Conservation (phyloP, 805 yeast genomes). For the Wickerhamiella sergipiensis region DNA sequence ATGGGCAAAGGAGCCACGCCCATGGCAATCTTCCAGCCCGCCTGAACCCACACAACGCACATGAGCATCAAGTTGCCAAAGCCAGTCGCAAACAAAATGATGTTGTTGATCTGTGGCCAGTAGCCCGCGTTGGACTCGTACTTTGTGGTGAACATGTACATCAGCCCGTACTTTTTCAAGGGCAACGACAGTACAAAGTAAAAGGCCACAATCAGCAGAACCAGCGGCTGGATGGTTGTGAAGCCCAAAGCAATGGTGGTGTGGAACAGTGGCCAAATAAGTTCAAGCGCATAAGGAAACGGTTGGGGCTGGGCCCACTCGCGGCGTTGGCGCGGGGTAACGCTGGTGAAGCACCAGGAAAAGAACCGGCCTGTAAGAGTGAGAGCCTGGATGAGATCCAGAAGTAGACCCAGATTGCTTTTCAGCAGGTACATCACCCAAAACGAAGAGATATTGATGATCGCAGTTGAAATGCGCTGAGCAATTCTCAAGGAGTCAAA, state of each 20-base stretch:
- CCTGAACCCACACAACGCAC: slow-evolving; percentile 27
- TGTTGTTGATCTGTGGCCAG: slow-evolving; percentile 26
- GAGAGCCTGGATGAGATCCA: slow-evolving; percentile 22
- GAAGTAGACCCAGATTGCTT: slow-evolving; percentile 21
- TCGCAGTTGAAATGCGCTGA: slow-evolving; percentile 24
- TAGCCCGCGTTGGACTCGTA: slow-evolving; percentile 26
- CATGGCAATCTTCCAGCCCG: slow-evolving; percentile 23
- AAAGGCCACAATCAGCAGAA: slow-evolving; percentile 22
- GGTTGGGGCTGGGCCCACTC: slow-evolving; percentile 24
- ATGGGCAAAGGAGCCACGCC: slow-evolving; percentile 22
- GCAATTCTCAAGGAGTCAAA: slow-evolving; percentile 20
- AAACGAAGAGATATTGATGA: slow-evolving; percentile 27
- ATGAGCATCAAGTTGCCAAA: slow-evolving; percentile 27
- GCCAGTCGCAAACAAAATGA: slow-evolving; percentile 22
- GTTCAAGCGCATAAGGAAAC: slow-evolving; percentile 24
- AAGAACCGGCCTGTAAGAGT: slow-evolving; percentile 17
- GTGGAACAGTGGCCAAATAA: slow-evolving; percentile 24
- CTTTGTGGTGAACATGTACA: slow-evolving; percentile 26
- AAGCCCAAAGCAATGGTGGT: slow-evolving; percentile 26
- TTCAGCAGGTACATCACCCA: slow-evolving; percentile 29
- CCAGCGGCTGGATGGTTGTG: slow-evolving; percentile 27
- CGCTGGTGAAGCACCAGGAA: slow-evolving; percentile 16
- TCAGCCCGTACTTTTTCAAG: slow-evolving; percentile 24
- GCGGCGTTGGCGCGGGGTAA: slow-evolving; percentile 25
- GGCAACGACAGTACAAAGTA: slow-evolving; percentile 22